Evolutionary conservation across 768 basidiomycete genomes (phyloP).

Genomic region (Hygrocybe punicea): DNA sequence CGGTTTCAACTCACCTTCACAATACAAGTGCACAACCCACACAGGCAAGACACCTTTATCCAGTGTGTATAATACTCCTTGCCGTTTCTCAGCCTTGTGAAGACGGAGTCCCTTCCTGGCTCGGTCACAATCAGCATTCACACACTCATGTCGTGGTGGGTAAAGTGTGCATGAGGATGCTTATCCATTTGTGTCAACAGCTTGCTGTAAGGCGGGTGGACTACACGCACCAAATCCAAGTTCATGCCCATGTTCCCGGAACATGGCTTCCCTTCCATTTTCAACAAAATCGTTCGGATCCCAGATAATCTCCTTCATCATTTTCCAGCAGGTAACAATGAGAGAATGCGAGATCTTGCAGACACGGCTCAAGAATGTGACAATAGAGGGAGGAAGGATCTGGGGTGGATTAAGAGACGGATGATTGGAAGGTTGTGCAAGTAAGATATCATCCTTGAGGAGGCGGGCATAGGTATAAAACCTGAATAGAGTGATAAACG

Average conservation of each 20-base stretch:
- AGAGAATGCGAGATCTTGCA: neutral
- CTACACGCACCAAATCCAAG: neutral
- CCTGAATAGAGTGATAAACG: neutral
- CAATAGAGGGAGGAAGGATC: neutral
- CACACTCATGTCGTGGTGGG: slow-evolving; percentile 4
- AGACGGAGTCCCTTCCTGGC: slow-evolving; percentile 1
- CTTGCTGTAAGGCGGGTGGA: neutral
- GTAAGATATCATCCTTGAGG: neutral
- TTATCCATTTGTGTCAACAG: neutral
- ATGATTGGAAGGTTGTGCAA: neutral
- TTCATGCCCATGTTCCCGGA: neutral
- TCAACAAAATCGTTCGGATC: neutral
- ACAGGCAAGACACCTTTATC: slow-evolving; percentile 19
- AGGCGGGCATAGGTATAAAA: neutral
- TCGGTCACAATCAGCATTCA: slow-evolving; percentile 5
- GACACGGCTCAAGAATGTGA: neutral
- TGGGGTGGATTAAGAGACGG: neutral
- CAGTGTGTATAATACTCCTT: slow-evolving; percentile 19
- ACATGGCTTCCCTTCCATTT: neutral
- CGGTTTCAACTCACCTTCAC: slow-evolving; percentile 12
- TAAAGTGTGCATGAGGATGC: slow-evolving; percentile 10
- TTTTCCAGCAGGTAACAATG: neutral
- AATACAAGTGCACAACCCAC: slow-evolving; percentile 20
- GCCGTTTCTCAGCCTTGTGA: slow-evolving; percentile 17
- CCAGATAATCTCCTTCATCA: neutral